Base-by-base conservation (phyloP, 352 stramenopile species). In the Phytophthora pinifolia region DNA sequence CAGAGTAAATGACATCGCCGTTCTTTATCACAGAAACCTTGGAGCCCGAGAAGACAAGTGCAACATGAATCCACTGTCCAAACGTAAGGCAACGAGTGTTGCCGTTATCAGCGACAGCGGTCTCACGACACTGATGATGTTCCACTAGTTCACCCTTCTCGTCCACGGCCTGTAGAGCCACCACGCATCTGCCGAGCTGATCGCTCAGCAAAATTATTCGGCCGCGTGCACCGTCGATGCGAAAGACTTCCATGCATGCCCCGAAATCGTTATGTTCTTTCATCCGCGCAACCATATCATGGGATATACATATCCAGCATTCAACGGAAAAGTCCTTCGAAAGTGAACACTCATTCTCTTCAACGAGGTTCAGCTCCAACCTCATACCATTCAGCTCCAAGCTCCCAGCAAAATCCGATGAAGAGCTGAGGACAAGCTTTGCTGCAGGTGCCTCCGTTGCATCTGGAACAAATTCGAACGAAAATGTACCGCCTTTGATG, bases 41-140 rank as follows among this genome's bases (percentile, higher is more conserved):
- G 0, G 64, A 73, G 1, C 72, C 73, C 34, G 63, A 67, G 31
- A 78, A 65, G 0, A 89, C 74, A 13, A 87, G 18, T n/a, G 69
- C 67, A 12, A 88, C 37, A 53, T 89, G 79, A 17, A 73, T 20
- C 79, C 79, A 89, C 31, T 79, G 36, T 15, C 59, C 61, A 12
- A 62, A 49, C 14, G 43, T 29, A 22, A 65, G 30, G 48, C 33
- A 54, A 9, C 42, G 33, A 31, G 34, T 42, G 9, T 4, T 49
- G n/a, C 33, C 13, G 32, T 10, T 61, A 15, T 47, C 31, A 17
- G 5, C 47, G 14, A 6, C 32, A 41, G 15, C 9, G 17, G n/a
- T 36, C 12, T 47, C 42, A 47, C 37, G 15, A 39, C 30, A 46
- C 25, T 32, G 35, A 41, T 37, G 42, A 36, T 39, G 36, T 20